phyloP scores from a whole-genome alignment of 192 early-diverging fungal species.

The Funneliformis mosseae region DNA sequence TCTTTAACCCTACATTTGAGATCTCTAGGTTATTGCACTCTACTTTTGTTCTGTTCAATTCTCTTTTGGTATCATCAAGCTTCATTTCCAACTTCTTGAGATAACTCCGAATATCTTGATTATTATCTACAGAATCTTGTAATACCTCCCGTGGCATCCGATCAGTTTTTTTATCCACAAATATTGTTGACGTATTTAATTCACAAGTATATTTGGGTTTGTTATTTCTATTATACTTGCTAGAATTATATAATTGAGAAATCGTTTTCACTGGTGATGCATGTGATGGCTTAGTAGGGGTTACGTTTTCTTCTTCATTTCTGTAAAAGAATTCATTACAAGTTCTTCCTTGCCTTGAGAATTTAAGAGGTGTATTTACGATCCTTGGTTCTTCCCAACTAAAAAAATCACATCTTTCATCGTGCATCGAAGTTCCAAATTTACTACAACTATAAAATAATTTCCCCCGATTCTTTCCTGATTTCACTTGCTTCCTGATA shows the following conservation, averaged over 20 bases:
- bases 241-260: not conserved
- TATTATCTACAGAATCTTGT: not conserved
- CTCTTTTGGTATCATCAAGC: not conserved
- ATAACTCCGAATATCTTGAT: not conserved
- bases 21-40: not conserved
- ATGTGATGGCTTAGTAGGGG: not conserved
- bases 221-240: not conserved
- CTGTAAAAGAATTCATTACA: not conserved
- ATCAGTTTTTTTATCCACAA: not conserved
- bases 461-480: not conserved
- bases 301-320: not conserved
- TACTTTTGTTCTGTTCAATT: not conserved
- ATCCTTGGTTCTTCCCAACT: not conserved
- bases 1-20: not conserved
- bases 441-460: slow-evolving; percentile 1
- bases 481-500: not conserved
- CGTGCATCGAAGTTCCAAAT: not conserved
- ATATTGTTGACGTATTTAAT: not conserved
- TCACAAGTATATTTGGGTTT: not conserved
- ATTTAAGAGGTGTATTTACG: not conserved
- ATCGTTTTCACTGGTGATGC: not conserved
- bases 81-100: not conserved
- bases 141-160: not conserved
- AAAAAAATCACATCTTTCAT: not conserved
- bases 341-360: not conserved